Conservation (phyloP, 495 filamentous ascomycete genomes). For the Emericellopsis terricola region DNA sequence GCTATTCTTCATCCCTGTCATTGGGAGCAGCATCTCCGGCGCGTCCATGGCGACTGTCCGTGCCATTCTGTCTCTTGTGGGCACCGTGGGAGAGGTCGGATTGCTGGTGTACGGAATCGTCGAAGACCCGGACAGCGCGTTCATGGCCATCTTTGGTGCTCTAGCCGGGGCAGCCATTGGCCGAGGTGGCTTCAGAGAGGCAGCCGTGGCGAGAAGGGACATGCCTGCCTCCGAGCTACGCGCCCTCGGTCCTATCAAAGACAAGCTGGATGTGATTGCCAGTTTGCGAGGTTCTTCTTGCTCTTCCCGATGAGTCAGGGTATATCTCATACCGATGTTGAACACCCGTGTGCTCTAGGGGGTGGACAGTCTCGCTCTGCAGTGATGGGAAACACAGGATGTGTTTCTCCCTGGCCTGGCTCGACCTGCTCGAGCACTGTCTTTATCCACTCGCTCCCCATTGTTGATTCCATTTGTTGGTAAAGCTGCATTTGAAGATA, state of each 20-base stretch:
- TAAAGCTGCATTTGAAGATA: no score
- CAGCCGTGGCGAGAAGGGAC: neutral
- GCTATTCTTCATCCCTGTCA: slow-evolving; percentile 3
- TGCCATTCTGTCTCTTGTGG: neutral
- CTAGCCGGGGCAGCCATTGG: neutral
- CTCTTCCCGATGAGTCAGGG: no score
- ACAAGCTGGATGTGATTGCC: no score
- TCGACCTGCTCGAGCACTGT: no score
- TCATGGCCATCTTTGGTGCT: neutral
- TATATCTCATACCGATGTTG: no score
- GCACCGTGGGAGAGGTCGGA: neutral
- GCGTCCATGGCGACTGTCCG: neutral
- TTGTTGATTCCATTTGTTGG: no score
- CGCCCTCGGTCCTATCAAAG: neutral
- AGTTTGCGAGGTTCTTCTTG: no score
- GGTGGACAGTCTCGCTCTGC: no score
- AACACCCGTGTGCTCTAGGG: no score
- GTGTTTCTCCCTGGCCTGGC: no score
- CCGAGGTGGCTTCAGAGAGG: neutral
- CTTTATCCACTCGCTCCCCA: no score
- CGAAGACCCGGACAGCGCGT: slow-evolving; percentile 1
- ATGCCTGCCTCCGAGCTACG: neutral
- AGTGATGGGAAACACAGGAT: no score
- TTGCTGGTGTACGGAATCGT: neutral
- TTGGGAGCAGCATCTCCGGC: neutral